phyloP scores from a whole-genome alignment of 2,329 filamentous ascomycete species.

The Diaporthe eres region DNA sequence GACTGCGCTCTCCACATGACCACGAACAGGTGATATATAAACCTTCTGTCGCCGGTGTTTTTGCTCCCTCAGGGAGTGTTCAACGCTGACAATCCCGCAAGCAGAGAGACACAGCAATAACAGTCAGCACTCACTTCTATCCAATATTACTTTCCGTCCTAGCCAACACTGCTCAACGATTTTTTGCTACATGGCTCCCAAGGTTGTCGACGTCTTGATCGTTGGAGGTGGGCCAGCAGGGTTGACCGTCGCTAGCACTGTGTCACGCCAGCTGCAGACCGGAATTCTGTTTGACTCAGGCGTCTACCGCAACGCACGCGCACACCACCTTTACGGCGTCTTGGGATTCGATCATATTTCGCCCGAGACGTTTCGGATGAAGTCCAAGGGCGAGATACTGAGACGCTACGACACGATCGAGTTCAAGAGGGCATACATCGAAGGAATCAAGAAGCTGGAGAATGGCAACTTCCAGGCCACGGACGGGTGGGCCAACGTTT shows the following conservation, averaged over 20 bases:
- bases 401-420: slow-evolving; percentile 53
- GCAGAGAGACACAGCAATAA: not conserved
- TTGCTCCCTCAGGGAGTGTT: not conserved
- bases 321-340: slow-evolving; percentile 64
- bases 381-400: slow-evolving; percentile 51
- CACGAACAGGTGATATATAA: slow-evolving; percentile 20
- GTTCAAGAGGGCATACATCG: slow-evolving; percentile 47
- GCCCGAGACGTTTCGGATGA: slow-evolving; percentile 53
- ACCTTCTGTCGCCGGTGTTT: not conserved
- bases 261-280: slow-evolving; percentile 60
- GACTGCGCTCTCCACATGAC: slow-evolving; percentile 21
- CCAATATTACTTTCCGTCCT: too few relatives aligned
- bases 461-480: slow-evolving; percentile 44
- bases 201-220: slow-evolving; percentile 54
- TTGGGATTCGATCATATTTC: slow-evolving; percentile 55
- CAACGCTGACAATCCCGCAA: not conserved
- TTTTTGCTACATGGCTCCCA: not conserved
- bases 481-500: slow-evolving; percentile 58
- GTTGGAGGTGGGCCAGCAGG: slow-evolving; percentile 68
- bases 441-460: slow-evolving; percentile 44
- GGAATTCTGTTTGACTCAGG: slow-evolving; percentile 65
- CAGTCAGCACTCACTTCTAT: not conserved
- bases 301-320: slow-evolving; percentile 63
- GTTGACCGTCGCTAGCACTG: slow-evolving; percentile 62
- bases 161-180: not conserved